phyloP scores from a whole-genome alignment of 176 grass and related monocot species.

The Alloteropsis semialata region DNA sequence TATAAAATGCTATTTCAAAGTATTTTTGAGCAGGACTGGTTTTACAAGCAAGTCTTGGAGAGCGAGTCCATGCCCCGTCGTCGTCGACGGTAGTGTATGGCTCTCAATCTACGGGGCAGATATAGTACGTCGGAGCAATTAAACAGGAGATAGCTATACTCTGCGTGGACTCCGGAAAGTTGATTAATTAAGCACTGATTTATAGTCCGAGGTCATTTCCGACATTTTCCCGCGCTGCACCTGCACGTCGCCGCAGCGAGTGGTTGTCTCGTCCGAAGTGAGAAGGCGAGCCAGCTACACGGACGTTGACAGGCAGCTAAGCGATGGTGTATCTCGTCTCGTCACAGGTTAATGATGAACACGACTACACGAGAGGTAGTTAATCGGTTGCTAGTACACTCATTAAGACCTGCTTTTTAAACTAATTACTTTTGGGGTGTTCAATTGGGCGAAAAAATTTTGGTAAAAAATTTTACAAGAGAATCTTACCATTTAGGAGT shows the following conservation, averaged over 20 bases:
- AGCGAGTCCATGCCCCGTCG: neutral
- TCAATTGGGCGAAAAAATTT: too few relatives aligned
- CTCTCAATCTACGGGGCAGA: neutral
- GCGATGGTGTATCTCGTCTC: neutral
- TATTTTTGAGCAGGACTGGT: too few relatives aligned
- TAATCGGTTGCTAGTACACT: neutral
- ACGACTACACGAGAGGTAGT: neutral
- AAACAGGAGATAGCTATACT: too few relatives aligned
- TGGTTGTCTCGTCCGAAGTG: neutral
- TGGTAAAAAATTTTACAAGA: too few relatives aligned
- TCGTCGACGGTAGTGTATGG: neutral
- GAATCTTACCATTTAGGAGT: too few relatives aligned
- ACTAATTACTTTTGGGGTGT: neutral
- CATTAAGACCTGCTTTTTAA: neutral
- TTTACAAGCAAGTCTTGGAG: neutral
- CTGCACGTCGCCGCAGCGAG: neutral
- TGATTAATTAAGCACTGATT: neutral
- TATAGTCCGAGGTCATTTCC: neutral
- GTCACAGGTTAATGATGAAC: conserved; percentile 7
- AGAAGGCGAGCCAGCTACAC: neutral
- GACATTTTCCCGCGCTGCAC: neutral
- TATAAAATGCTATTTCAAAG: too few relatives aligned
- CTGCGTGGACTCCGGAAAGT: neutral
- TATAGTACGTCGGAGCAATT: neutral
- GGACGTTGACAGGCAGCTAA: conserved; percentile 9